Evolutionary conservation across 2,329 filamentous ascomycete species (phyloP), one percentile per base, ranked within the genome.

Genomic region (Ophiostoma angusticollis): DNA sequence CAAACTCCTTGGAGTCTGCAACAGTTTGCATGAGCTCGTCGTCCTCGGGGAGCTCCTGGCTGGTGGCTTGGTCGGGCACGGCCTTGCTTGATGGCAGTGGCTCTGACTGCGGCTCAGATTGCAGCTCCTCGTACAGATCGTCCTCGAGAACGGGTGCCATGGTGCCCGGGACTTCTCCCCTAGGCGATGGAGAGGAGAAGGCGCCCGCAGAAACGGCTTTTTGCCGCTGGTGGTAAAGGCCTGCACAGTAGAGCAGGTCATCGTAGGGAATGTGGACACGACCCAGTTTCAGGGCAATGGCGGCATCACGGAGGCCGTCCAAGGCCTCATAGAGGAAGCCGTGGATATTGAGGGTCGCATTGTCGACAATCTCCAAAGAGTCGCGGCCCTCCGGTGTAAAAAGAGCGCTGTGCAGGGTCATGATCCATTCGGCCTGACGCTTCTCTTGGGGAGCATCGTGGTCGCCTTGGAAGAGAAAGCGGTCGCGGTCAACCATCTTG

Each of bases 391-490:
- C 79, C 2, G 85, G 77, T 0, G 84, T 93, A 52, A 98, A 93
- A 6, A 96, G 67, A 33, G 96, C 72, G 58, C 87, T 95, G 44
- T 84, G 77, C 37, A 89, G 60, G 7, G 81, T 81, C 51, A 93
- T 71, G 47, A 93, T 89, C 89, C 93, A 98, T 64, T 98, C 93
- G 2, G 87, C 89, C 28, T 91, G 86, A 33, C 74, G 70, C 50
- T 81, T 77, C 35, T 75, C 53, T 12, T 57, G 60, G 23, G 58
- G 57, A 19, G 69, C 67, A 31, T 68, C 68, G 47, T 74, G 67
- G 47, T 78, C 77, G 58, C 80, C 72, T 53, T 85, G 84, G 50
- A 87, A 80, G 59, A 94, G 94, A 51, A 93, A 79, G 31, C 86
- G 81, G 43, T 84, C 85, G 39, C 86, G 76, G 54, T 95, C 87